These are phyloP conservation scores for Apiospora hydei DNA, from an alignment of 2,329 filamentous ascomycete genomes.

Conservation along the genomic window DNA sequence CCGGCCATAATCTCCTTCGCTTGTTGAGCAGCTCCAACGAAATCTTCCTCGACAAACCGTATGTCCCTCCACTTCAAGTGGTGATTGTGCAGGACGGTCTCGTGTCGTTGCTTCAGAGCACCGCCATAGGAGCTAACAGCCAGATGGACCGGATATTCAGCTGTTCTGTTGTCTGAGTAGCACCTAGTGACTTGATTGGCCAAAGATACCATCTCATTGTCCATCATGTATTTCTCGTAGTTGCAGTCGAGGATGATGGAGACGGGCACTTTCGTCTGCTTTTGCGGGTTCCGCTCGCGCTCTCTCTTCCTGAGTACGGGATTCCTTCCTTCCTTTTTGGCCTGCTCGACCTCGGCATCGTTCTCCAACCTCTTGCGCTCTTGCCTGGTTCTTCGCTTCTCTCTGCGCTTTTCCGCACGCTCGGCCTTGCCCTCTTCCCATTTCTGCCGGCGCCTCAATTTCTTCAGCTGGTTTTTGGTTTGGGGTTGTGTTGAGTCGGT, in stretches of 20 bases:
- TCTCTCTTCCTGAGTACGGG: conserved; percentile 47
- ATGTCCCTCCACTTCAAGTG: conserved; percentile 84
- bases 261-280: conserved; percentile 68
- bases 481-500: conserved; percentile 26
- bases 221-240: conserved; percentile 89
- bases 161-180: conserved; percentile 85
- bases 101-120: conserved; percentile 78
- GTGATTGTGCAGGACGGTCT: conserved; percentile 73
- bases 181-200: conserved; percentile 83
- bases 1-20: conserved; percentile 73
- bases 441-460: conserved; percentile 71
- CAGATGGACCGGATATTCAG: conserved; percentile 73
- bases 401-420: conserved; percentile 56
- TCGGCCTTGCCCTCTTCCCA: conserved; percentile 77
- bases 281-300: conserved; percentile 38
- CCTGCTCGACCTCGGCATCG: conserved; percentile 56
- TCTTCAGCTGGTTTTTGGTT: conserved; percentile 84
- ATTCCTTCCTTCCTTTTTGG: conserved; percentile 51
- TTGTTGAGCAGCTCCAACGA: conserved; percentile 70
- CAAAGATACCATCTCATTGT: conserved; percentile 85
- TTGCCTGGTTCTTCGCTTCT: conserved; percentile 58
- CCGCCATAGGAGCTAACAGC: conserved; percentile 82
- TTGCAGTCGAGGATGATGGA: conserved; percentile 88
- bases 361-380: conserved; percentile 58
- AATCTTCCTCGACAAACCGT: conserved; percentile 76